phyloP scores from a whole-genome alignment of 306 rosid genomes.

The Arachis hypogaea region DNA sequence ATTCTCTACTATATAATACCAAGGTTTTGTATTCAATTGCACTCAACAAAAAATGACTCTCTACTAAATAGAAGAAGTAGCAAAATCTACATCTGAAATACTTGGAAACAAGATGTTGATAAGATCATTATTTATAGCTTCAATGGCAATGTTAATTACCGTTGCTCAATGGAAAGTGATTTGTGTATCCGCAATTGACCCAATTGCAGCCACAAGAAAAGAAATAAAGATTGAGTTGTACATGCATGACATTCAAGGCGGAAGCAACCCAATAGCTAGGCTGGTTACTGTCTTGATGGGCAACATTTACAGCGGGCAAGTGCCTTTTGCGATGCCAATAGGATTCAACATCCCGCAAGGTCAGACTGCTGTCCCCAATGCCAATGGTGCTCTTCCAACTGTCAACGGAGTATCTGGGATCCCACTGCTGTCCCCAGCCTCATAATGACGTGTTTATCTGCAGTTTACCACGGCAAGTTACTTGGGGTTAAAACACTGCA shows the following conservation, averaged over 20 bases:
- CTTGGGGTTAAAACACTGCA: too few species aligned
- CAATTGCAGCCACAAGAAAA: conserved; percentile 52
- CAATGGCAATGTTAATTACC: conserved; percentile 40
- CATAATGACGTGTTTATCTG: too few species aligned
- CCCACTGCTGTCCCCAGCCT: too few species aligned
- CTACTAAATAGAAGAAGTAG: conserved; percentile 5
- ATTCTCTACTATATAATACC: conserved; percentile 41
- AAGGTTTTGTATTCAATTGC: conserved; percentile 30
- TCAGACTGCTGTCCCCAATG: too few species aligned
- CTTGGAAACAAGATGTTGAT: conserved; percentile 42
- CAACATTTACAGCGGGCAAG: conserved; percentile 51
- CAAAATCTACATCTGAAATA: conserved; percentile 13
- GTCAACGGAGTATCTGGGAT: too few species aligned
- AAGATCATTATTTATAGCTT: conserved; percentile 31
- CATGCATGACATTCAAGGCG: conserved; percentile 92
- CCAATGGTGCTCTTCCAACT: too few species aligned
- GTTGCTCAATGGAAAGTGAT: conserved; percentile 37
- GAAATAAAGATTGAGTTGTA: conserved; percentile 71
- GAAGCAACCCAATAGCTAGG: conserved; percentile 78
- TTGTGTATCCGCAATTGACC: conserved; percentile 48
- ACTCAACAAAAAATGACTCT: conserved; percentile 26
- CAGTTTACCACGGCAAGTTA: too few species aligned
- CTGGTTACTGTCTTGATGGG: conserved; percentile 83
- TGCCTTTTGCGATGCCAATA: too few species aligned
- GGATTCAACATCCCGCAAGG: too few species aligned